These are phyloP conservation scores for Sporothrix brasiliensis DNA, from an alignment of 2,329 filamentous ascomycete genomes.

Conservation along the genomic window DNA sequence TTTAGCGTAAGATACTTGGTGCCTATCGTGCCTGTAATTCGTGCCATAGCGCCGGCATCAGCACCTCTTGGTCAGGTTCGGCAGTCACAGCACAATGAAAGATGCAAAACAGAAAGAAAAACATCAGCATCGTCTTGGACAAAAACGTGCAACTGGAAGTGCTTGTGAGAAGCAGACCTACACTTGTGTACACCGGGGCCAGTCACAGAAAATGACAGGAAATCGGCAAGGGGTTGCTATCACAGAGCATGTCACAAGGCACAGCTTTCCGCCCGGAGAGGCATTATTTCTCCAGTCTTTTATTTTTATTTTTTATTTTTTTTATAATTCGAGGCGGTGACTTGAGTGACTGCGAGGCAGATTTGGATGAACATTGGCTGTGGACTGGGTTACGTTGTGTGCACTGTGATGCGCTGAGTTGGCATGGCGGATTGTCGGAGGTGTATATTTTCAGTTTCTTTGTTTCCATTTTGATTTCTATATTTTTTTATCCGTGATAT, in stretches of 20 bases:
- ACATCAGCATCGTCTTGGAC: no score
- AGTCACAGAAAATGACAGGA: no score
- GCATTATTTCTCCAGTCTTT: neutral
- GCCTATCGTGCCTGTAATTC: constrained; percentile 3
- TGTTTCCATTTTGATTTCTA: neutral
- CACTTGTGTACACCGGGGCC: no score
- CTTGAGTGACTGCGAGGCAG: constrained; percentile 10
- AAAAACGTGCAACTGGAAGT: no score
- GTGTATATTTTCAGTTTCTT: neutral
- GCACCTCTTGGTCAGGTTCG: constrained; percentile 19
- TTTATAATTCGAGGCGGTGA: constrained; percentile 14
- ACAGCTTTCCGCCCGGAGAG: constrained; percentile 10
- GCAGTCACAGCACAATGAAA: neutral
- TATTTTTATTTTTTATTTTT: neutral
- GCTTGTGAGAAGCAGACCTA: no score
- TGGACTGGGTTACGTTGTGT: neutral
- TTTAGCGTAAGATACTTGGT: constrained; percentile 12
- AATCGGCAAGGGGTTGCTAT: neutral
- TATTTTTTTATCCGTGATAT: neutral
- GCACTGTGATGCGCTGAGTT: constrained; percentile 12
- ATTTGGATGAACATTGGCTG: no score
- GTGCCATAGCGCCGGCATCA: neutral
- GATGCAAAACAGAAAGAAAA: neutral
- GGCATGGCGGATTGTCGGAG: constrained; percentile 1
- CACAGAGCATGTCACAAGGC: neutral